These are phyloP conservation scores for Cladosporium colombiae DNA, from an alignment of 2,329 filamentous ascomycete genomes.

Conservation along the genomic window DNA sequence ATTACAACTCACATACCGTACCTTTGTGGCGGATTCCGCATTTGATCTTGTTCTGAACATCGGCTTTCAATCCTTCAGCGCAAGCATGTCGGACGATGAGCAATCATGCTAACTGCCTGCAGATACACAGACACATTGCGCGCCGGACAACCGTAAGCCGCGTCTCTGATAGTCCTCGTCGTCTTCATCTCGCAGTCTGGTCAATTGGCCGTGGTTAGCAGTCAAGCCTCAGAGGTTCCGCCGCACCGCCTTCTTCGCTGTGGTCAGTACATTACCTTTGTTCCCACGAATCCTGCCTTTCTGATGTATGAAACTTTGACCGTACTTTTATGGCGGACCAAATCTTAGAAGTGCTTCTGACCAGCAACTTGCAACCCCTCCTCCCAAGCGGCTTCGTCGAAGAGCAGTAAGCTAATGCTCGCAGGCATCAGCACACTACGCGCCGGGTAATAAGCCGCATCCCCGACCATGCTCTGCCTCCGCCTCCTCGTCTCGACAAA, in stretches of 20 bases:
- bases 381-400: background rate
- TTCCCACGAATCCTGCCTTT: background rate
- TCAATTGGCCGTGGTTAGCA: background rate
- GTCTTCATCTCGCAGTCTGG: background rate
- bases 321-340: background rate
- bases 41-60: background rate
- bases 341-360: background rate
- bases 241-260: background rate
- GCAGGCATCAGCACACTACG: background rate
- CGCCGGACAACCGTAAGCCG: constrained; percentile 10
- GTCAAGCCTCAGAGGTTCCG: background rate
- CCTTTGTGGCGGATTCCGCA: background rate
- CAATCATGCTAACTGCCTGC: background rate
- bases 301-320: background rate
- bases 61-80: background rate
- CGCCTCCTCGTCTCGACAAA: background rate
- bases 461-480: background rate
- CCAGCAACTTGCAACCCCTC: background rate
- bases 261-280: background rate
- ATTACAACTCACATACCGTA: background rate
- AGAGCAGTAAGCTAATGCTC: background rate
- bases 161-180: background rate
- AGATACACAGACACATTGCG: background rate
- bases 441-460: background rate
- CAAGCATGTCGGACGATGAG: background rate